Evolutionary conservation across 345 rosid species (phyloP).

Genomic region (Turnera subulata): DNA sequence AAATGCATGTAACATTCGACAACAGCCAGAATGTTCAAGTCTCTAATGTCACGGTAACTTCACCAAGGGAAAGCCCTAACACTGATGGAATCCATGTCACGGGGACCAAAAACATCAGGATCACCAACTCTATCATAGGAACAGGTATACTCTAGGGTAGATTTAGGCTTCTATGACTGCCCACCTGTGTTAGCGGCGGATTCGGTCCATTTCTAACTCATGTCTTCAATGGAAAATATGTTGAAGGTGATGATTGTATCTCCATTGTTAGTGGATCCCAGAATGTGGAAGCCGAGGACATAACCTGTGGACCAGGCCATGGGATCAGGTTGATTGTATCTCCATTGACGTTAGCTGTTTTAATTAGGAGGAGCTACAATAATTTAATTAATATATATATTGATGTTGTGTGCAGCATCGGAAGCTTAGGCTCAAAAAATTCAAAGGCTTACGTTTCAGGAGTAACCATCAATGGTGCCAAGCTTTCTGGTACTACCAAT

Average conservation of each 20-base stretch:
- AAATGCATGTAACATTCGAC: constrained; percentile 62
- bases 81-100: constrained; percentile 89
- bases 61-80: constrained; percentile 70
- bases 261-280: constrained; percentile 55
- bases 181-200: background rate
- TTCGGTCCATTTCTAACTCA: background rate
- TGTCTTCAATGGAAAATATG: background rate
- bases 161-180: background rate
- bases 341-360: too few relatives aligned
- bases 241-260: constrained; percentile 81
- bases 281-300: constrained; percentile 40
- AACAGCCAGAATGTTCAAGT: constrained; percentile 43
- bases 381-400: background rate
- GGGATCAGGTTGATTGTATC: constrained; percentile 84
- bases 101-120: constrained; percentile 49
- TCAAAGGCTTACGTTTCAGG: constrained; percentile 63
- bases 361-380: too few relatives aligned
- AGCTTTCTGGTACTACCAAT: constrained; percentile 57
- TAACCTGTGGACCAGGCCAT: constrained; percentile 71
- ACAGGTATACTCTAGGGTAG: constrained; percentile 43
- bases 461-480: constrained; percentile 60
- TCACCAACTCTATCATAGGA: constrained; percentile 45
- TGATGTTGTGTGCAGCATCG: constrained; percentile 40
- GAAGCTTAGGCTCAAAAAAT: constrained; percentile 60
- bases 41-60: constrained; percentile 44